Percentiles rank a stretch among this genome's conserved stretches.
Evolutionary conservation across 2,329 filamentous ascomycete species (phyloP).

Genomic region (Phaeosphaeria sp.): DNA sequence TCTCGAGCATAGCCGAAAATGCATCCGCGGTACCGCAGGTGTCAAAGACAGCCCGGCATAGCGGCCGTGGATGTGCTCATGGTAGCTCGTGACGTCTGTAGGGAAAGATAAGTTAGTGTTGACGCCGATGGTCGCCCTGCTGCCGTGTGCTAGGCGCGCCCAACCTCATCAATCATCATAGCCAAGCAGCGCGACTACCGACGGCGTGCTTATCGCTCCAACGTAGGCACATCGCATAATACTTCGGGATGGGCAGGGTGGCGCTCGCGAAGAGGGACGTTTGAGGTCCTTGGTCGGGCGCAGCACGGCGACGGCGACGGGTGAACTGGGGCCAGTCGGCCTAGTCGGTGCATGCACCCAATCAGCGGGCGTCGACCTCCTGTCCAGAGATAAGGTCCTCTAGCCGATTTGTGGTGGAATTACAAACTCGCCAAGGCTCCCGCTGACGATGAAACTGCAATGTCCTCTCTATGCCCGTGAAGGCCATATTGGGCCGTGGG

Average conservation of each 20-base stretch:
- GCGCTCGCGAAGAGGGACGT: background rate
- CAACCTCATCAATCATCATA: background rate
- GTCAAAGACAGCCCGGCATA: background rate
- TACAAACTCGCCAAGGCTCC: constrained; percentile 39
- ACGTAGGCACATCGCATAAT: constrained; percentile 7
- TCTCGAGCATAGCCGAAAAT: background rate
- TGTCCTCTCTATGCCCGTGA: constrained; percentile 7
- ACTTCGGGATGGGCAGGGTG: constrained; percentile 1
- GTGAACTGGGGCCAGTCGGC: background rate
- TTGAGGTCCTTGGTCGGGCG: constrained; percentile 1
- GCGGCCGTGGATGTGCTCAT: background rate
- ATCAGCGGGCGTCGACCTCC: constrained; percentile 9
- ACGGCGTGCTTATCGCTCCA: constrained; percentile 3
- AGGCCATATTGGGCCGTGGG: constrained; percentile 11
- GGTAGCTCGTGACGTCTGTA: background rate
- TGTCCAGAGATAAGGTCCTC: background rate
- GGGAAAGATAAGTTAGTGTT: background rate
- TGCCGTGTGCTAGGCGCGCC: background rate
- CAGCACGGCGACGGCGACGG: background rate
- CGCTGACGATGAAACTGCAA: constrained; percentile 30
- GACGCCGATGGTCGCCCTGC: constrained; percentile 3
- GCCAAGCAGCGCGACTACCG: constrained; percentile 1
- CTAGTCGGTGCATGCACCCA: constrained; percentile 2
- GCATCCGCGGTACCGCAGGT: background rate
- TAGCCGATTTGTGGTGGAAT: background rate